Percentiles rank a stretch among this genome's conserved stretches.
These are phyloP conservation scores for Magnaporthiopsis incrustans DNA, from an alignment of 2,329 filamentous ascomycete genomes.

Conservation along the genomic window DNA sequence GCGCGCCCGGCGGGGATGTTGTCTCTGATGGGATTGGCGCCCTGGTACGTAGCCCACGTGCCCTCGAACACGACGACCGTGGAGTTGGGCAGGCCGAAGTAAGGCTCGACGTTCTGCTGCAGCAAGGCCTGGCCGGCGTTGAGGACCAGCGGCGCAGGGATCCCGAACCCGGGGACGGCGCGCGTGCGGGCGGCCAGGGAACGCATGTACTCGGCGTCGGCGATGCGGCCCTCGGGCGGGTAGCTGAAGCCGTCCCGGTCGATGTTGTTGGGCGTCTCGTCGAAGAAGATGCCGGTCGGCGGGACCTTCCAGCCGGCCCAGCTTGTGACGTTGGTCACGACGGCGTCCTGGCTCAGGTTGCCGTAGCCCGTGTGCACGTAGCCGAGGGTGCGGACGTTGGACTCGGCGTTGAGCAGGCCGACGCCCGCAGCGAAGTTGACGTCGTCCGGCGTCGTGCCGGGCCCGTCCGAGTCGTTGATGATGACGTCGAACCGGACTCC, in stretches of 20 bases:
- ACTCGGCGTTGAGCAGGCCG: slow-evolving; percentile 7
- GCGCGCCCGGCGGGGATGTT: neutral
- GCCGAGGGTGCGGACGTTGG: slow-evolving; percentile 12
- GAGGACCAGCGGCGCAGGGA: neutral
- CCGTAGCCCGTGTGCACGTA: slow-evolving; percentile 12
- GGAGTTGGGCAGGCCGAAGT: slow-evolving; percentile 2
- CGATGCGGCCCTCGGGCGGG: too few species aligned
- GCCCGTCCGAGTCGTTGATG: slow-evolving; percentile 13
- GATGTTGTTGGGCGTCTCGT: slow-evolving; percentile 11
- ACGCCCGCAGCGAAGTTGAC: slow-evolving; percentile 8
- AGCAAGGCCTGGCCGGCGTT: slow-evolving; percentile 5
- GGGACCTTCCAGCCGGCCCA: slow-evolving; percentile 12
- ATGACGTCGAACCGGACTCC: slow-evolving; percentile 13
- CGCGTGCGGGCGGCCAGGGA: neutral
- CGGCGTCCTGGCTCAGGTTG: slow-evolving; percentile 5
- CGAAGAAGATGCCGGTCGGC: slow-evolving; percentile 15
- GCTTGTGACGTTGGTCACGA: slow-evolving; percentile 10
- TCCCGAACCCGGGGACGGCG: neutral
- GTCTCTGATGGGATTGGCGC: neutral
- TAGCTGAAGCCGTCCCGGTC: too few species aligned
- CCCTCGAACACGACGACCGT: slow-evolving; percentile 7
- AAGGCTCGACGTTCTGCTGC: neutral
- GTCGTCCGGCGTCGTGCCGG: slow-evolving; percentile 10
- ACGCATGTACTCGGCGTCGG: slow-evolving; percentile 1
- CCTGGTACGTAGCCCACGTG: neutral